A percentile compares a stretch with the other conserved stretches of the same genome.
Evolutionary conservation across 169 alveolate genomes (phyloP).

Genomic region (Cryptosporidium bovis): DNA sequence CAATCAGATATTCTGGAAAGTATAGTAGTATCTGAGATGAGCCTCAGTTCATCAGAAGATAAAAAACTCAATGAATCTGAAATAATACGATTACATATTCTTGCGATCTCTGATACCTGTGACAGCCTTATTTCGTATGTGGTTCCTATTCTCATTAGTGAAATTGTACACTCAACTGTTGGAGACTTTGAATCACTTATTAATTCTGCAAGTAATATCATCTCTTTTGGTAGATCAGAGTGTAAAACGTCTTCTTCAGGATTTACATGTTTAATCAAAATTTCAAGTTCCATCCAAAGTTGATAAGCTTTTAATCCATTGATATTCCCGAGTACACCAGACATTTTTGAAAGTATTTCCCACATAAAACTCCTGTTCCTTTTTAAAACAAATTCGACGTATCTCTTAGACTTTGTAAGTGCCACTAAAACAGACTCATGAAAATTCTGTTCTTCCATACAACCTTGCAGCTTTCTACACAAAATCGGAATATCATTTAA

Average conservation of each 20-base stretch:
- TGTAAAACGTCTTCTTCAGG: slow-evolving; percentile 50
- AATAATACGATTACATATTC: slow-evolving; percentile 42
- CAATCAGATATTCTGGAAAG: slow-evolving; percentile 71
- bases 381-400: slow-evolving; percentile 36
- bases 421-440: slow-evolving; percentile 51
- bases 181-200: slow-evolving; percentile 26
- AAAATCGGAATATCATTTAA: slow-evolving; percentile 23
- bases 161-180: slow-evolving; percentile 69
- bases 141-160: slow-evolving; percentile 59
- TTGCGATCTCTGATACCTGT: slow-evolving; percentile 56
- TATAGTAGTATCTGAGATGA: slow-evolving; percentile 55
- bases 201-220: slow-evolving; percentile 21
- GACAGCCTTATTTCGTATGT: slow-evolving; percentile 51
- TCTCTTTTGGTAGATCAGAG: slow-evolving; percentile 69
- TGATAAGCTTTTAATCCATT: slow-evolving; percentile 46
- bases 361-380: slow-evolving; percentile 68
- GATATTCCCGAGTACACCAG: slow-evolving; percentile 35
- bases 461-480: slow-evolving; percentile 39
- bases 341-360: slow-evolving; percentile 61
- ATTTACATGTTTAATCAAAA: not conserved
- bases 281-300: slow-evolving; percentile 61
- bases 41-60: slow-evolving; percentile 61
- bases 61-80: slow-evolving; percentile 36
- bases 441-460: slow-evolving; percentile 16
- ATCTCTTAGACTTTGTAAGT: slow-evolving; percentile 33